A percentile compares a stretch with the other conserved stretches of the same genome.
phyloP scores from a whole-genome alignment of 2,329 filamentous ascomycete genomes.

The Paracoccidioides lutzii region DNA sequence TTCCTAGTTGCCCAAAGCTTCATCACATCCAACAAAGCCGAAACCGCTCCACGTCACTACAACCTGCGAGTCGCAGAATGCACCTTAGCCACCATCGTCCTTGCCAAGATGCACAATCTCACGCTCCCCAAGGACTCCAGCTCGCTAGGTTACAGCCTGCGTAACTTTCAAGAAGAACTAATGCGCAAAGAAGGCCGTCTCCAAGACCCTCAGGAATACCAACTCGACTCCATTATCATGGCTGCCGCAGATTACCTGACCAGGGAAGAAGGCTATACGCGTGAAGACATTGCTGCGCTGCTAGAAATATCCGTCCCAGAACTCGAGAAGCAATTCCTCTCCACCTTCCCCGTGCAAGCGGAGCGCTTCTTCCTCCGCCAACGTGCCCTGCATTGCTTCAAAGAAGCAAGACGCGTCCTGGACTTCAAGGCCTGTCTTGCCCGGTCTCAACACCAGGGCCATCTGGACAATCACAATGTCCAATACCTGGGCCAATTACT shows the following conservation, averaged over 20 bases:
- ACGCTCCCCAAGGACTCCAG: conserved; percentile 65
- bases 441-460: conserved; percentile 31
- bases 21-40: conserved; percentile 85
- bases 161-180: conserved; percentile 75
- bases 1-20: conserved; percentile 94
- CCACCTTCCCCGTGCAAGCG: conserved; percentile 77
- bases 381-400: conserved; percentile 80
- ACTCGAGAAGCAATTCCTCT: conserved; percentile 66
- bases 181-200: conserved; percentile 43
- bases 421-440: conserved; percentile 68
- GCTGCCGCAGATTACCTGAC: conserved; percentile 59
- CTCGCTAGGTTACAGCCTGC: conserved; percentile 69
- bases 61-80: conserved; percentile 95
- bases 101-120: conserved; percentile 47
- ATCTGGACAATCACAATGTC: conserved; percentile 52
- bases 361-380: conserved; percentile 79
- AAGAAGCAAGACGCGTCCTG: conserved; percentile 74
- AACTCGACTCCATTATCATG: conserved; percentile 60
- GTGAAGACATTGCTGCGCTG: conserved; percentile 65
- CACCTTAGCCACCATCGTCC: conserved; percentile 64
- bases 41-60: conserved; percentile 86
- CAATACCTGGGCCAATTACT: conserved; percentile 64
- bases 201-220: conserved; percentile 43
- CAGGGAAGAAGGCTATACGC: conserved; percentile 72
- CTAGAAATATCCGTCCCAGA: conserved; percentile 57